Evolutionary conservation across 2,329 filamentous ascomycete genomes (phyloP).

Genomic region (Colletotrichum siamense): DNA sequence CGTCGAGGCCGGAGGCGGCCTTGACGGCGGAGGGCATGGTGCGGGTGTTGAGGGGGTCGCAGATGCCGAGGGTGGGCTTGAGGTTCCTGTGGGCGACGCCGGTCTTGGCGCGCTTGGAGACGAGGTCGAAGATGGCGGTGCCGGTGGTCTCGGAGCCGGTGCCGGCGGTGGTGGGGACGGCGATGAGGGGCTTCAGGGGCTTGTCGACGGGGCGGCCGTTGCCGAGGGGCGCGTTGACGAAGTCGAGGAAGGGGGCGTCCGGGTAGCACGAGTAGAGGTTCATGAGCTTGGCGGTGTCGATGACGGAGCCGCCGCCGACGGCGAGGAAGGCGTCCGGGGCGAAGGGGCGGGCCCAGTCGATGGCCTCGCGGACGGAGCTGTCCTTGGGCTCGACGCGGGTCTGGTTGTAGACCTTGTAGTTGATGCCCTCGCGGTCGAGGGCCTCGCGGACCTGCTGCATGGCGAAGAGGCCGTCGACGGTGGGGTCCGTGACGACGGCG

Average conservation of each 20-base stretch:
- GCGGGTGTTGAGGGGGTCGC: slow-evolving; percentile 84
- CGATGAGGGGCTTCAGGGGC: slow-evolving; percentile 76
- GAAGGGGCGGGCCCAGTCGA: slow-evolving; percentile 83
- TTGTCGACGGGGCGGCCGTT: slow-evolving; percentile 80
- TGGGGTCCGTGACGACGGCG: slow-evolving; percentile 89
- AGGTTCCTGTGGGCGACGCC: slow-evolving; percentile 94
- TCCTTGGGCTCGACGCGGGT: slow-evolving; percentile 93
- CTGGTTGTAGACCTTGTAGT: slow-evolving; percentile 81
- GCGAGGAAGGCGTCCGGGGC: slow-evolving; percentile 89
- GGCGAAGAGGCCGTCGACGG: slow-evolving; percentile 80
- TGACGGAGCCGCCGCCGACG: slow-evolving; percentile 91
- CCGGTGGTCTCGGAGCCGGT: slow-evolving; percentile 95
- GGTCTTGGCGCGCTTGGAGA: slow-evolving; percentile 89
- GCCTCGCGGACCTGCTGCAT: slow-evolving; percentile 90
- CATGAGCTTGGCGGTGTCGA: slow-evolving; percentile 98
- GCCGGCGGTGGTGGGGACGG: slow-evolving; percentile 82
- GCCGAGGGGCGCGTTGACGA: slow-evolving; percentile 94
- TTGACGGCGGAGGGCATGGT: slow-evolving; percentile 97
- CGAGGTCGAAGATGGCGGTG: slow-evolving; percentile 96
- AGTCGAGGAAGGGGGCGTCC: slow-evolving; percentile 93
- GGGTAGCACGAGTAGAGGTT: slow-evolving; percentile 93
- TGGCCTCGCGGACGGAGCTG: slow-evolving; percentile 87
- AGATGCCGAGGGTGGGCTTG: slow-evolving; percentile 93
- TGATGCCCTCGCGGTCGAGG: slow-evolving; percentile 77
- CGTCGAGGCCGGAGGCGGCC: slow-evolving; percentile 89